Conservation (phyloP, 495 filamentous ascomycete genomes). For the Pseudoneurospora amorphoporcata region DNA sequence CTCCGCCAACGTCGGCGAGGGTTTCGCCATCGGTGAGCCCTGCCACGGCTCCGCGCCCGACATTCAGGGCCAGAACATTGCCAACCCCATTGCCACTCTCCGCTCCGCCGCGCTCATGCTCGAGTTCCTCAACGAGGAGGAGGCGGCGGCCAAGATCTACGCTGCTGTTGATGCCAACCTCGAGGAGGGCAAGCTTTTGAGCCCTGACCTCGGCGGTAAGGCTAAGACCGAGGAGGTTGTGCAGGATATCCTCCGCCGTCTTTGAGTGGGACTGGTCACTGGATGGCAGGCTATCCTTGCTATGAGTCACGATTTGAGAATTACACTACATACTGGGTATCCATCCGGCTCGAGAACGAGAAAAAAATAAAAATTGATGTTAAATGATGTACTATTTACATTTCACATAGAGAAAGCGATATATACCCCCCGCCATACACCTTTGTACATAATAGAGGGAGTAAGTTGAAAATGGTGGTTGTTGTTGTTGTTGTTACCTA, state of each 20-base stretch:
- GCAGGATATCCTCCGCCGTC: slow-evolving; percentile 73
- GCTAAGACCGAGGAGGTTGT: slow-evolving; percentile 84
- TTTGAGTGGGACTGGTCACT: slow-evolving; percentile 38
- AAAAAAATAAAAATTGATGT: not conserved
- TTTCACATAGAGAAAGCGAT: not conserved
- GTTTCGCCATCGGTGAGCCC: slow-evolving; percentile 93
- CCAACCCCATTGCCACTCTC: slow-evolving; percentile 93
- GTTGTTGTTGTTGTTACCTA: not conserved
- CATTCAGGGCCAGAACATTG: slow-evolving; percentile 84
- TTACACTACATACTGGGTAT: not conserved
- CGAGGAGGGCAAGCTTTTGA: slow-evolving; percentile 69
- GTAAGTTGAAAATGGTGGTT: not conserved
- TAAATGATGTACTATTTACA: not conserved
- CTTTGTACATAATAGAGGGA: not conserved
- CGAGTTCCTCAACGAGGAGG: slow-evolving; percentile 81
- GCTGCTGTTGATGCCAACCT: slow-evolving; percentile 85
- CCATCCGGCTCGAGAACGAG: not conserved
- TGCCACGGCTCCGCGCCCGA: slow-evolving; percentile 96
- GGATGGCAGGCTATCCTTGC: not conserved
- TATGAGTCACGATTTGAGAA: not conserved
- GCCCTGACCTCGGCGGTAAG: slow-evolving; percentile 83
- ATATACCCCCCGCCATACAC: not conserved
- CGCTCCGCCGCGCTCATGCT: slow-evolving; percentile 89
- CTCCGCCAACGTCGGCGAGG: slow-evolving; percentile 90
- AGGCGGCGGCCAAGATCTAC: slow-evolving; percentile 82